Conservation (phyloP, 2,329 filamentous ascomycete genomes). For the Xylariomycetidae sp. region DNA sequence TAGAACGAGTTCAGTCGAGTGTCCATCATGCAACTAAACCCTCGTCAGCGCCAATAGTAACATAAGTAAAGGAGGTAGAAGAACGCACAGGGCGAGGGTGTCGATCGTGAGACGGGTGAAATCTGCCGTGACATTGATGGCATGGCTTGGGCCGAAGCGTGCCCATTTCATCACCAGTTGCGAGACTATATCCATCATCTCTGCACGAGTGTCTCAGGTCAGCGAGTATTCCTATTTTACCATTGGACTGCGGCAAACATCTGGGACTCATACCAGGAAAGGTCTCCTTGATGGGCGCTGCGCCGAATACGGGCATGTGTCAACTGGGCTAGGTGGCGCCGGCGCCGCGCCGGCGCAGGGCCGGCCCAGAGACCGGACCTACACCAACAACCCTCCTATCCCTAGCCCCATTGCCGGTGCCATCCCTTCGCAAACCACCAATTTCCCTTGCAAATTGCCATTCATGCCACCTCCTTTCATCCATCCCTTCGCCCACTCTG, state of each 20-base stretch:
- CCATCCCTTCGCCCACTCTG: too few species aligned
- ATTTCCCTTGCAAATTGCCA: too few species aligned
- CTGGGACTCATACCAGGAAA: slow-evolving; percentile 1
- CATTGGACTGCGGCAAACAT: not conserved
- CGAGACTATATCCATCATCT: slow-evolving; percentile 2
- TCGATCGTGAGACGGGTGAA: slow-evolving; percentile 5
- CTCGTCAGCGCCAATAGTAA: not conserved
- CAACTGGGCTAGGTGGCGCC: too few species aligned
- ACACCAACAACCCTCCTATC: too few species aligned
- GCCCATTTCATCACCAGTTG: slow-evolving; percentile 6
- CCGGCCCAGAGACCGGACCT: too few species aligned
- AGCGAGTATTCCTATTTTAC: not conserved
- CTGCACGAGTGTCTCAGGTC: not conserved
- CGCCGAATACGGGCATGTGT: slow-evolving; percentile 1
- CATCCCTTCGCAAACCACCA: too few species aligned
- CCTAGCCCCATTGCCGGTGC: too few species aligned
- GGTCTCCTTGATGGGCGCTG: slow-evolving; percentile 2
- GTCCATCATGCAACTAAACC: slow-evolving; percentile 2
- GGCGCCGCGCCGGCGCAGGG: too few species aligned
- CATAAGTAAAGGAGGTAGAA: too few species aligned
- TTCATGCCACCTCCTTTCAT: too few species aligned
- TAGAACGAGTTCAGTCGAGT: slow-evolving; percentile 4
- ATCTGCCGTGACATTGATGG: not conserved
- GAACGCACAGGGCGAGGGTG: slow-evolving; percentile 1
- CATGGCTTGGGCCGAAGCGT: slow-evolving; percentile 1